Base-by-base conservation (phyloP, 768 basidiomycete genomes). In the Pulveroboletus ravenelii region DNA sequence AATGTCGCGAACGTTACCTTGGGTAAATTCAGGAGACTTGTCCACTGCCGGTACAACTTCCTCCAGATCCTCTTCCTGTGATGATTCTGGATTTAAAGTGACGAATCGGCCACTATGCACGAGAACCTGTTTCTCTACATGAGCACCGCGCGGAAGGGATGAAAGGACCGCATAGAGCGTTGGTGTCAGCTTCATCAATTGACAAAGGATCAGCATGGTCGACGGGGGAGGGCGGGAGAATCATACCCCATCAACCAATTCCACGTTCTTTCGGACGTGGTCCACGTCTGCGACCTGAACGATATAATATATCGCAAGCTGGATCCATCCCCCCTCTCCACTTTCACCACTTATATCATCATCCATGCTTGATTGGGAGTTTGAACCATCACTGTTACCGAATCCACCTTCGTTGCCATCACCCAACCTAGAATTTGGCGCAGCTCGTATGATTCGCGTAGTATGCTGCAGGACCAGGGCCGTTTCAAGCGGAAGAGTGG, bases 401-500 rank as follows among this genome's bases (percentile, higher is more conserved):
- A 66, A 66, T 2, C 65, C 65, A 18, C 65, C 66, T 1, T 60
- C 59, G 29, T 54, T 62, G 2, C 54, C 66, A 25, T 65, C 54
- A 8, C 64, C 62, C 10, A 57, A 34, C 68, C 78, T 34, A 30
- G 71, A 74, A 56, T 75, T 70, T 23, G 94, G 67, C 0, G 85
- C 85, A 5, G 75, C 68, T 0, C 68, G 56, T 45, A 78, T 68
- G 27, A 98, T 78, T 40, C 90, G 80, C 9, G 74, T 65, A 2
- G 84, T 83, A 63, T 99, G 96, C 60, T 97, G 94, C 37, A 83
- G 76, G 1, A 80, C 77, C 8, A 98, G 73, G 1, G 88, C 85
- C 2, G 80, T 75, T 68, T 98, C 91, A 10, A 72, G 60, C 0
- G 79, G 69, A 46, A 89, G 56, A 6, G 63, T 53, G 20, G 68